Percentiles rank a stretch among this genome's conserved stretches.
Conservation (phyloP, 495 filamentous ascomycete genomes). For the Penicillium antarcticum region DNA sequence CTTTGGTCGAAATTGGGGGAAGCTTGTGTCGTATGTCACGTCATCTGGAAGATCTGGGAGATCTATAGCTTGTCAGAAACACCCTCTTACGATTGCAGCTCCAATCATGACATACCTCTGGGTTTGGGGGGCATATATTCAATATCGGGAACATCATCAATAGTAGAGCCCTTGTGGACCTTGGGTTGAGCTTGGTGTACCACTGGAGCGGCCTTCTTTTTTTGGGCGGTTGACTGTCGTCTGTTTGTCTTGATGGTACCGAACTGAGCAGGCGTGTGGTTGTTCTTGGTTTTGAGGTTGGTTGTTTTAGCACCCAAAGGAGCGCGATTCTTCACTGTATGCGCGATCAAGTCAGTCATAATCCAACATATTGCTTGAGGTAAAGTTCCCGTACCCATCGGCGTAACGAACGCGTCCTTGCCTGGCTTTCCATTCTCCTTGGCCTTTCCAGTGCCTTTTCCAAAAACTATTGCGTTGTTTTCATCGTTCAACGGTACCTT, state of each 20-base stretch:
- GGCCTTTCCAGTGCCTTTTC: constrained; percentile 61
- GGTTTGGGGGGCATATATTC: constrained; percentile 72
- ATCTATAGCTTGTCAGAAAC: constrained; percentile 47
- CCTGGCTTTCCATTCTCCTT: constrained; percentile 61
- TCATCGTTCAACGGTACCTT: constrained; percentile 85
- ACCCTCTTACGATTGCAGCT: constrained; percentile 22
- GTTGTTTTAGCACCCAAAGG: constrained; percentile 92
- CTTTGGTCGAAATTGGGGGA: constrained; percentile 50
- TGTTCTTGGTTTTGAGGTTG: constrained; percentile 78
- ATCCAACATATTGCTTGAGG: background rate
- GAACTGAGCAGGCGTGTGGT: constrained; percentile 58
- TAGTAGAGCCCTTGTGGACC: constrained; percentile 20
- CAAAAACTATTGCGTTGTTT: constrained; percentile 63
- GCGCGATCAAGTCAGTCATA: constrained; percentile 23
- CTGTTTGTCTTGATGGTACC: constrained; percentile 45
- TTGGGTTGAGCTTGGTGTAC: constrained; percentile 32
- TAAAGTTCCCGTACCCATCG: constrained; percentile 59
- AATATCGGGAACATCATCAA: constrained; percentile 68
- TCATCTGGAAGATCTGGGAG: constrained; percentile 76
- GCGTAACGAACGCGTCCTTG: constrained; percentile 75
- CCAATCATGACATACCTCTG: constrained; percentile 39
- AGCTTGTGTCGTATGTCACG: constrained; percentile 56
- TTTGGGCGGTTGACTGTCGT: constrained; percentile 50
- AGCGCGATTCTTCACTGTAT: constrained; percentile 67
- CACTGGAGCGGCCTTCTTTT: constrained; percentile 41